These are phyloP conservation scores for Geotrichum phurueaensis DNA, from an alignment of 1,139 yeast species.

Conservation along the genomic window DNA sequence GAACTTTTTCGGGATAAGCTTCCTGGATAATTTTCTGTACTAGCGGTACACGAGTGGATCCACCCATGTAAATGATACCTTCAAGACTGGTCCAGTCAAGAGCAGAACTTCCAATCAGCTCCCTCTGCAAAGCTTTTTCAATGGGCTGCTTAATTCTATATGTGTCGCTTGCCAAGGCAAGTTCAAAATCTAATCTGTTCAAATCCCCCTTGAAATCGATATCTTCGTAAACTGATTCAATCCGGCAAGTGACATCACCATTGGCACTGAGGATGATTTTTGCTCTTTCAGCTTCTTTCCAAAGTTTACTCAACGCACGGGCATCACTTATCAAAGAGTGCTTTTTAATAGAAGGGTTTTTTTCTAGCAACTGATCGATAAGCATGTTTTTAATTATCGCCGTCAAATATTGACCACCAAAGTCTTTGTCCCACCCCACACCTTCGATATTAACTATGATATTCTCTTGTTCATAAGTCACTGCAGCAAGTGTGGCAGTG, in stretches of 20 bases:
- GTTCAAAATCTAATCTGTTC: conserved; percentile 77
- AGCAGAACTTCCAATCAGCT: conserved; percentile 24
- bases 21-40: conserved; percentile 55
- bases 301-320: conserved; percentile 60
- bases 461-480: conserved; percentile 35
- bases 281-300: conserved; percentile 82
- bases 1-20: conserved; percentile 39
- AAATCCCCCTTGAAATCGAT: conserved; percentile 61
- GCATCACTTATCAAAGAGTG: conserved; percentile 43
- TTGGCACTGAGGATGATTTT: conserved; percentile 84
- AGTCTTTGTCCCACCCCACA: conserved; percentile 54
- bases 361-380: conserved; percentile 48
- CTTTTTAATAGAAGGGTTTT: conserved; percentile 19
- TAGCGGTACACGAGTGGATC: conserved; percentile 85
- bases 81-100: conserved; percentile 42
- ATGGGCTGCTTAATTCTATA: conserved; percentile 52
- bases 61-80: conserved; percentile 82
- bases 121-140: conserved; percentile 42
- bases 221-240: conserved; percentile 60
- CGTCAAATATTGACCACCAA: conserved; percentile 78
- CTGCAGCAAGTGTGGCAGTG: conserved; percentile 72
- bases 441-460: conserved; percentile 59
- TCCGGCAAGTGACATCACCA: conserved; percentile 60
- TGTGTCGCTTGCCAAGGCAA: conserved; percentile 42
- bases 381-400: conserved; percentile 56